A percentile compares a stretch with the other conserved stretches of the same genome.
These are phyloP conservation scores for Phytophthora podocarpi DNA, from an alignment of 352 stramenopile species.

Conservation along the genomic window DNA sequence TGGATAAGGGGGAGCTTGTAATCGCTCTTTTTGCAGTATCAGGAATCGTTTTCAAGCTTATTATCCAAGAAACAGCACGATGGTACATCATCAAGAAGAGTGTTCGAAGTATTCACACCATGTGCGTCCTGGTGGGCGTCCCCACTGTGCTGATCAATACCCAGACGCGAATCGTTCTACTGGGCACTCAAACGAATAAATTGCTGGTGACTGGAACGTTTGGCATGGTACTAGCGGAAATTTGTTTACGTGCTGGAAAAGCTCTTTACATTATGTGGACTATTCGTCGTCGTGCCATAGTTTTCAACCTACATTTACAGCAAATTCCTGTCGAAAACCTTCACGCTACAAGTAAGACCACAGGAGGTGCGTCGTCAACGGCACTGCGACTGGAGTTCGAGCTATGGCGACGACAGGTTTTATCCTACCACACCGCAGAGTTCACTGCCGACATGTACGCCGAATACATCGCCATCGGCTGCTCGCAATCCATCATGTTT, in stretches of 20 bases:
- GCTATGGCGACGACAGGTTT: too few relatives aligned
- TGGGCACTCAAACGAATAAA: constrained; percentile 31
- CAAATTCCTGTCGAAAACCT: too few relatives aligned
- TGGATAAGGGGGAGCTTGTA: constrained; percentile 4
- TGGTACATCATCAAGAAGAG: constrained; percentile 27
- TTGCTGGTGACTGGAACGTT: constrained; percentile 26
- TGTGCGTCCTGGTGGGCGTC: constrained; percentile 45
- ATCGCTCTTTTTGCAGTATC: constrained; percentile 21
- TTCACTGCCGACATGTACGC: too few relatives aligned
- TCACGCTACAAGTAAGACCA: too few relatives aligned
- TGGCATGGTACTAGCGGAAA: constrained; percentile 32
- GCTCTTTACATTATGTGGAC: background rate
- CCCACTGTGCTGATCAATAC: constrained; percentile 58
- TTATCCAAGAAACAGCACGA: constrained; percentile 35
- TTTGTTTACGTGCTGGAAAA: constrained; percentile 33
- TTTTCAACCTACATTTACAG: too few relatives aligned
- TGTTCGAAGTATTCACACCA: constrained; percentile 41
- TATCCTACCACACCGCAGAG: too few relatives aligned
- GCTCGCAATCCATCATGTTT: too few relatives aligned
- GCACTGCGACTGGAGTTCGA: too few relatives aligned
- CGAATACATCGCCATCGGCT: too few relatives aligned
- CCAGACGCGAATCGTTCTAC: constrained; percentile 48
- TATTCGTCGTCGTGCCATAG: background rate
- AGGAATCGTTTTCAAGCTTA: constrained; percentile 37
- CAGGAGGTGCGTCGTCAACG: too few relatives aligned